phyloP scores from a whole-genome alignment of 2,329 filamentous ascomycete genomes.

The Aspergillus eucalypticola region DNA sequence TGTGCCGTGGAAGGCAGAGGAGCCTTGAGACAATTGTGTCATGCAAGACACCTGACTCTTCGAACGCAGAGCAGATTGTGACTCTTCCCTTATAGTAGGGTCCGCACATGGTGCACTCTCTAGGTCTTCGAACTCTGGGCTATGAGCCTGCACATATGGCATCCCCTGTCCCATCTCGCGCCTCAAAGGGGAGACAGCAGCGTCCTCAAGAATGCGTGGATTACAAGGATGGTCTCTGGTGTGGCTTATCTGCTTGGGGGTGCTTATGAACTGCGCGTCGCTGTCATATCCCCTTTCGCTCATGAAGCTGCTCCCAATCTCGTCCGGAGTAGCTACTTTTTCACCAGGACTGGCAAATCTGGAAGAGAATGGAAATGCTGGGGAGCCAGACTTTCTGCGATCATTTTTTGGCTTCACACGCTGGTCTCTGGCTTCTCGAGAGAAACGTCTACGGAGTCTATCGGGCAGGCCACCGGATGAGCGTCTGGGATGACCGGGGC shows the following conservation, averaged over 20 bases:
- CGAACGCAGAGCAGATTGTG: constrained; percentile 11
- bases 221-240: constrained; percentile 11
- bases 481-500: constrained; percentile 10
- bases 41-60: constrained; percentile 12
- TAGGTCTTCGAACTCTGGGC: constrained; percentile 1
- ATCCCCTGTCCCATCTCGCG: constrained; percentile 7
- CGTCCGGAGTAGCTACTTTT: constrained; percentile 16
- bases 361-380: constrained; percentile 24
- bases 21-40: constrained; percentile 7
- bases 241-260: constrained; percentile 30
- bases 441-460: constrained; percentile 36
- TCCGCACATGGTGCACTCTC: background rate
- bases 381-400: constrained; percentile 16
- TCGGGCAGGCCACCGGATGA: constrained; percentile 29
- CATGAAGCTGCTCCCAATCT: constrained; percentile 37
- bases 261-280: constrained; percentile 42
- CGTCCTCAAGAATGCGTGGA: constrained; percentile 11
- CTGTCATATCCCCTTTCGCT: constrained; percentile 45
- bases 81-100: constrained; percentile 3
- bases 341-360: constrained; percentile 13
- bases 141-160: constrained; percentile 6
- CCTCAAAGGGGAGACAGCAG: constrained; percentile 10
- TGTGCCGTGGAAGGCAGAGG: constrained; percentile 5
- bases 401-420: constrained; percentile 13
- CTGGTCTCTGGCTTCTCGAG: constrained; percentile 30